Evolutionary conservation across 139 green algal species (phyloP), one percentile per base, ranked within the genome.

Genomic region (Pseudopediastrum boryanum): DNA sequence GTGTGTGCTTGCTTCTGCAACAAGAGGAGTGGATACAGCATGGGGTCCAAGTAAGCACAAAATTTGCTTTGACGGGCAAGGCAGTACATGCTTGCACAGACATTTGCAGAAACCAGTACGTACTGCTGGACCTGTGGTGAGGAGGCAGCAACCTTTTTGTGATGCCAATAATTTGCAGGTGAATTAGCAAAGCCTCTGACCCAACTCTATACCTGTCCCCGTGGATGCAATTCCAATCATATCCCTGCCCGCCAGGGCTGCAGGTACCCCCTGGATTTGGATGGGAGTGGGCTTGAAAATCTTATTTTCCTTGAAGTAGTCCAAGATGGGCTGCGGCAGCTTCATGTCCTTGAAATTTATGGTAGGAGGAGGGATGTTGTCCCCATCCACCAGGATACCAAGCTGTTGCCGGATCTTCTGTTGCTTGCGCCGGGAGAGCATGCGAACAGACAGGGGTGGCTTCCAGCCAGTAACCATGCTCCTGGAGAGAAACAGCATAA

Each of bases 161-260:
- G n/a, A n/a, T n/a, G n/a, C n/a, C n/a, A n/a, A n/a, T n/a, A n/a
- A n/a, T n/a, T n/a, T n/a, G n/a, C n/a, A n/a, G n/a, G n/a, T n/a
- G n/a, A n/a, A n/a, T n/a, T n/a, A n/a, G n/a, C n/a, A n/a, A n/a
- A n/a, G n/a, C n/a, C n/a, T n/a, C n/a, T n/a, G n/a, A n/a, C n/a
- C n/a, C n/a, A 3, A 3, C 63, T 25, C 33, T 63, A 0, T 66
- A 73, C 66, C 95, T 31, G 83, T 94, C 0, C 97, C 97, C 4
- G 97, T 99, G 89, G 96, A 98, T 0, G 95, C 95, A 71, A 99
- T 97, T 54, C 97, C 97, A 62, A 99, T 99, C 89, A 99, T 98
- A 92, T 99, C 97, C 0, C 97, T 78, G 2, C 97, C 97, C 16
- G 93, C 90, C 35, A 99, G 85, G 25, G 97, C 90, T 58, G 93